Evolutionary conservation across 371 early-diverging fungal genomes (phyloP), one percentile per base, ranked within the genome.

Genomic region (Thermomucor indicae-seudaticae): DNA sequence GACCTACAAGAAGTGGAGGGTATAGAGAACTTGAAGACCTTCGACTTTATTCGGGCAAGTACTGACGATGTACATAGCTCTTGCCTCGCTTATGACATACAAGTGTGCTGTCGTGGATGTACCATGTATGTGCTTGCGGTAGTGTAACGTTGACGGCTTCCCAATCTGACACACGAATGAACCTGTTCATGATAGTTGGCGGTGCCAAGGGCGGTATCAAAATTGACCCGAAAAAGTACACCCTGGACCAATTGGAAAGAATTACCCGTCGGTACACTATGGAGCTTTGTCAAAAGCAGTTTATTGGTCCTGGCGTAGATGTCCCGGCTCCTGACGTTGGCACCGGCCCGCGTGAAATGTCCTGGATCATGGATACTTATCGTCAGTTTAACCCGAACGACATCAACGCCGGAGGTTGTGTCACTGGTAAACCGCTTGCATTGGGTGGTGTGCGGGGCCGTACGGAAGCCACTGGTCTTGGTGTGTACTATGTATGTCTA

Each of bases 261-360:
- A 93, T 93, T 58, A 93, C 93, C 32, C 85, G 93, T 60, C 80
- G 92, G 25, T 93, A 85, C 59, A 91, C 93, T 31, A 79, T 93
- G 78, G 93, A 93, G 65, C 72, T 93, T 20, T 91, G 92, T 72
- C 92, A 93, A 70, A 91, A 90, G 84, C 86, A 88, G 57, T 92
- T 91, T 52, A 90, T 91, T 46, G 91, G 91, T 47, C 87, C 92
- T 30, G 89, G 71, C 60, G 63, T 86, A 25, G 89, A 92, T 64
- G 90, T 93, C n/a, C 93, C 93, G 42, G 93, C 93, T 11, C 93
- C 93, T 40, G 93, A 93, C 72, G 86, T 91, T n/a, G 91, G 92
- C 48, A 91, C 92, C 49, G 88, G 84, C 50, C 78, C 78, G n/a
- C 76, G 91, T 39, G 92, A 91, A 66, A 92, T 92, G 93, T 83